phyloP scores from a whole-genome alignment of 2,329 filamentous ascomycete species.

The Colletotrichum caudatum region DNA sequence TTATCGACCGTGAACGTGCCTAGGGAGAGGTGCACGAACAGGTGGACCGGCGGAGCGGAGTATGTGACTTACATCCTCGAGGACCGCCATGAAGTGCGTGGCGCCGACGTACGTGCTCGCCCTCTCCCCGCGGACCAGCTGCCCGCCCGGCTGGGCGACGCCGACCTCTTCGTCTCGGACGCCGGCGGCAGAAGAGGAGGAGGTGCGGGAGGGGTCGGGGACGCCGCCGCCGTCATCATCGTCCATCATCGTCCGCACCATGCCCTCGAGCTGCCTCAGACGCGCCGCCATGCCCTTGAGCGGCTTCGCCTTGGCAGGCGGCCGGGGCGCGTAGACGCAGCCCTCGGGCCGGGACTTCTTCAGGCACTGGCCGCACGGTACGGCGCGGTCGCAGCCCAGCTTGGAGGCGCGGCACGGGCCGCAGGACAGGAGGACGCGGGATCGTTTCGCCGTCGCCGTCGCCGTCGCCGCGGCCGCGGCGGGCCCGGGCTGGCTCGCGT shows the following conservation, averaged over 20 bases:
- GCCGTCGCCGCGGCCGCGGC: not conserved
- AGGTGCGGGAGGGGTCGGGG: not conserved
- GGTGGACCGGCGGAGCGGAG: not conserved
- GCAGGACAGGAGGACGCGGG: constrained; percentile 64
- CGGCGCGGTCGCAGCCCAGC: constrained; percentile 66
- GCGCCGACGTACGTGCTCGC: constrained; percentile 67
- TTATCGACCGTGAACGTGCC: not conserved
- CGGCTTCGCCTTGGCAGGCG: constrained; percentile 55
- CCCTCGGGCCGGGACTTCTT: constrained; percentile 60
- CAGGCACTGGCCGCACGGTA: constrained; percentile 65
- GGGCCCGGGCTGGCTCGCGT: constrained; percentile 7
- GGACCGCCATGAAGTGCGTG: constrained; percentile 70
- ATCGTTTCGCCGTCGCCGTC: constrained; percentile 53
- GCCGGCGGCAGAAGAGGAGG: no score
- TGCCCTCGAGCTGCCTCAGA: constrained; percentile 66
- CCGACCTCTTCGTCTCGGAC: constrained; percentile 14
- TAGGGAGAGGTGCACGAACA: not conserved
- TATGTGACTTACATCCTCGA: constrained; percentile 64
- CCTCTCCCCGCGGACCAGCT: constrained; percentile 58
- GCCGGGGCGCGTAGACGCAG: constrained; percentile 64
- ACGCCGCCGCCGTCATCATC: constrained; percentile 46
- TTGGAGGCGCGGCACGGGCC: constrained; percentile 65
- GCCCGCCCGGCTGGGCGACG: constrained; percentile 48
- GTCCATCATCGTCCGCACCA: constrained; percentile 69
- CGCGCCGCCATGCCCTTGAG: constrained; percentile 65